Evolutionary conservation across 768 basidiomycete species (phyloP).

Genomic region (Lactarius indigo): DNA sequence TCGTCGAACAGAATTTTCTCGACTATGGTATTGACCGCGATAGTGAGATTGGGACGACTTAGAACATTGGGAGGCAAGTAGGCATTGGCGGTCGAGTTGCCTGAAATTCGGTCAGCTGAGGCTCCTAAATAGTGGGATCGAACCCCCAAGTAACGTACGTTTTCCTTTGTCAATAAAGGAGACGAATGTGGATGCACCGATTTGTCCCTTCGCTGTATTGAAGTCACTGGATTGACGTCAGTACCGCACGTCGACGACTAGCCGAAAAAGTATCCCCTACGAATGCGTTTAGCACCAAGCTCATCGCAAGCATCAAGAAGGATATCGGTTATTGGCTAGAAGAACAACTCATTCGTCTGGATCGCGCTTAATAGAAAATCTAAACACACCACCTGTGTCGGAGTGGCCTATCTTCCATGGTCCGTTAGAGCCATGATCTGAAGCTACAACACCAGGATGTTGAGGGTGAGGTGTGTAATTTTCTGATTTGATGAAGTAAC

Average conservation of each 20-base stretch:
- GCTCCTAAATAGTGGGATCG: neutral
- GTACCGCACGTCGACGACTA: neutral
- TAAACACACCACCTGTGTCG: neutral
- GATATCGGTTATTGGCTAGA: conserved; percentile 19
- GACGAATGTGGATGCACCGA: conserved; percentile 20
- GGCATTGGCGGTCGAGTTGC: conserved; percentile 18
- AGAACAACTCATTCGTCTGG: neutral
- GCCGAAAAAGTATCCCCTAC: neutral
- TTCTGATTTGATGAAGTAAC: conserved; percentile 25
- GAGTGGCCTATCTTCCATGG: conserved; percentile 16
- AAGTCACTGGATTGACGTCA: conserved; percentile 14
- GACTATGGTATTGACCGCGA: conserved; percentile 15
- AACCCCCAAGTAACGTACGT: conserved; percentile 1
- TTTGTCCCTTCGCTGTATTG: conserved; percentile 18
- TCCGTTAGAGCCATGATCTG: conserved; percentile 18
- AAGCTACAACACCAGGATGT: conserved; percentile 8
- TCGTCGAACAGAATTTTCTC: conserved; percentile 21
- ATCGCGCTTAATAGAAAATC: neutral
- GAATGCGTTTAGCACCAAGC: conserved; percentile 18
- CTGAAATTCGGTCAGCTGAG: conserved; percentile 1
- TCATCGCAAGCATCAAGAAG: conserved; percentile 18
- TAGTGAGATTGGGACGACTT: conserved; percentile 20
- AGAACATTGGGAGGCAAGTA: conserved; percentile 32
- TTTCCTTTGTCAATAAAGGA: conserved; percentile 13
- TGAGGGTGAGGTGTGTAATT: conserved; percentile 12